Evolutionary conservation across 768 basidiomycete species (phyloP).

Genomic region (Termitomyces sp.): DNA sequence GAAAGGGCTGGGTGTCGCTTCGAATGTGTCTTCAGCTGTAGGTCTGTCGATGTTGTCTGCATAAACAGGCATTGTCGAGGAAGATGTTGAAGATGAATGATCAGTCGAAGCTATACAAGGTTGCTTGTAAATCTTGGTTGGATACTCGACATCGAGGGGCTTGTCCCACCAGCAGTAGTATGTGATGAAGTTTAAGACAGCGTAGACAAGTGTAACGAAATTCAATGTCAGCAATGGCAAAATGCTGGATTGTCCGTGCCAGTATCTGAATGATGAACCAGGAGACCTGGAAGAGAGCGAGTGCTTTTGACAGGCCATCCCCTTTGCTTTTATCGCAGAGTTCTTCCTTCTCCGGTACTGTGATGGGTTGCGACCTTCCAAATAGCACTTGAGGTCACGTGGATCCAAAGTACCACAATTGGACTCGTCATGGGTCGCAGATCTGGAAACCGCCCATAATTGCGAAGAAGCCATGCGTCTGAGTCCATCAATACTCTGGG

Average conservation of each 20-base stretch:
- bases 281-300: constrained; percentile 19
- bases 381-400: not conserved
- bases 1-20: not conserved
- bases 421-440: not conserved
- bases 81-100: not conserved
- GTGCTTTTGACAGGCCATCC: constrained; percentile 15
- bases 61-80: not conserved
- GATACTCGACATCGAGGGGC: constrained; percentile 19
- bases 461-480: constrained; percentile 20
- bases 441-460: constrained; percentile 21
- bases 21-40: not conserved
- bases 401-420: not conserved
- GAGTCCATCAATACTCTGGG: constrained; percentile 14
- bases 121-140: not conserved
- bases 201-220: constrained; percentile 22
- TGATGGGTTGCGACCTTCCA: not conserved
- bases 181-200: constrained; percentile 17
- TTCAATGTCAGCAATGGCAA: constrained; percentile 24
- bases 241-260: constrained; percentile 14
- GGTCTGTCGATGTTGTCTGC: not conserved
- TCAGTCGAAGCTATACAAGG: not conserved
- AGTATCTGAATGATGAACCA: constrained; percentile 15
- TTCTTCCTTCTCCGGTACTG: constrained; percentile 11
- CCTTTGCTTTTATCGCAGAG: constrained; percentile 24
- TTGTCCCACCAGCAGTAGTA: constrained; percentile 31